Evolutionary conservation across 169 alveolate species (phyloP).

Genomic region (Plasmodium adleri): DNA sequence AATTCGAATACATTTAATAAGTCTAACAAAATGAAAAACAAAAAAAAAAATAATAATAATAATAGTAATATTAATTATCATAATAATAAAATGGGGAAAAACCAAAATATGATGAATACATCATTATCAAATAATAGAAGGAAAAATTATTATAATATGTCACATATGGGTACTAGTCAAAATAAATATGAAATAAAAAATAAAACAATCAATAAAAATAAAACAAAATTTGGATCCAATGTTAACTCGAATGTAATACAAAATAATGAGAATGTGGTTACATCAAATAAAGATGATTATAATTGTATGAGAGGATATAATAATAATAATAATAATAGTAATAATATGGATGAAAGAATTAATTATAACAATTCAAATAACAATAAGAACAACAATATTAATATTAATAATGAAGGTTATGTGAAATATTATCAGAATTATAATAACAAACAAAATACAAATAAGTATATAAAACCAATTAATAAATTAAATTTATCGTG

Average conservation of each 20-base stretch:
- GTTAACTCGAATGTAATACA: slow-evolving; percentile 1
- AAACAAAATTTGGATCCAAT: slow-evolving; percentile 2
- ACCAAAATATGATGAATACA: slow-evolving; percentile 11
- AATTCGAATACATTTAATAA: background rate
- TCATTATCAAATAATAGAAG: background rate
- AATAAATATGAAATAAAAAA: slow-evolving; percentile 23
- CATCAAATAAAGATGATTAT: background rate
- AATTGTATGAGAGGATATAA: background rate
- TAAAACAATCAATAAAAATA: slow-evolving; percentile 14
- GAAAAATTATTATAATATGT: slow-evolving; percentile 6
- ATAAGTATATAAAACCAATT: slow-evolving; percentile 9
- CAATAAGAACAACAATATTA: background rate
- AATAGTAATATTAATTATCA: background rate
- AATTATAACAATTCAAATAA: background rate
- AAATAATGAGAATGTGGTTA: background rate
- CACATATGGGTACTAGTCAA: background rate
- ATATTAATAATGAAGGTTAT: background rate
- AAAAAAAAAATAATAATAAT: no score
- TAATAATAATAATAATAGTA: background rate
- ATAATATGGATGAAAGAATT: background rate
- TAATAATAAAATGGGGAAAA: background rate
- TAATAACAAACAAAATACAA: background rate
- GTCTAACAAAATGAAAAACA: background rate
- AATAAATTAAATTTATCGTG: slow-evolving; percentile 37
- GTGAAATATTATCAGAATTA: background rate